Base-by-base conservation (phyloP, 257 asterid species). In the Solanum gracilifrons region DNA sequence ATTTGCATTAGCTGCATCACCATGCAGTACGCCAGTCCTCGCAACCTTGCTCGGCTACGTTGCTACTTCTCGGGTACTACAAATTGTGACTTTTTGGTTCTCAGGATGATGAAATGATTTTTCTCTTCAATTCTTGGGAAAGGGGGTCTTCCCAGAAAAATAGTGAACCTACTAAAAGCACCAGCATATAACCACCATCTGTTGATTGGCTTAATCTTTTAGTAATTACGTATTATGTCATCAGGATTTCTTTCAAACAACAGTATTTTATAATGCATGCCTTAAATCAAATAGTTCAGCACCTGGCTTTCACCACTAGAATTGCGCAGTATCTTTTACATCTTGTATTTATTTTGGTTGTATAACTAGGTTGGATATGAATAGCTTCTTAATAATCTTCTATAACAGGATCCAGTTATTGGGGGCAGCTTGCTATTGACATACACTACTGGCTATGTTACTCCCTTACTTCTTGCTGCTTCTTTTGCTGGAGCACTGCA, bases 1-100 rank as follows among this genome's bases (percentile, higher is more conserved):
- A 85, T 96, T 96, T 93, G 99, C 99, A 89, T 92, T 96, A 89
- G 99, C 99, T 88, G 99, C 99, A 88, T 96, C 98, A 9, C 99
- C 98, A 55, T 96, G 98, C 93, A 96, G 98, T 89, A 95, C 97
- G 35, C 97, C 98, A 9, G 98, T 95, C 69, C 95, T 96, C 60
- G 98, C 98, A 71, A 92, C 95, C 91, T 83, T 96, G 91, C 99
- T 96, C 87, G 99, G 95, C 89, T 96, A 95, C 75, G 98, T 96
- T 33, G 98, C 99, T 77, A 92, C 99, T 18, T 94, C 99, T 86
- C 93, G 82, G 97, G 98, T 95, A 94, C 89, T 35, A 64, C 13
- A 35, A 88, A 33, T 86, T 90, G 20, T 87, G 77, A 79, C 1
- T 13, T 79, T 79, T 39, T 6, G 25, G 37, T 79, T 79, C 64